phyloP scores from a whole-genome alignment of 371 early-diverging fungal species.

The Mucor racemosus region DNA sequence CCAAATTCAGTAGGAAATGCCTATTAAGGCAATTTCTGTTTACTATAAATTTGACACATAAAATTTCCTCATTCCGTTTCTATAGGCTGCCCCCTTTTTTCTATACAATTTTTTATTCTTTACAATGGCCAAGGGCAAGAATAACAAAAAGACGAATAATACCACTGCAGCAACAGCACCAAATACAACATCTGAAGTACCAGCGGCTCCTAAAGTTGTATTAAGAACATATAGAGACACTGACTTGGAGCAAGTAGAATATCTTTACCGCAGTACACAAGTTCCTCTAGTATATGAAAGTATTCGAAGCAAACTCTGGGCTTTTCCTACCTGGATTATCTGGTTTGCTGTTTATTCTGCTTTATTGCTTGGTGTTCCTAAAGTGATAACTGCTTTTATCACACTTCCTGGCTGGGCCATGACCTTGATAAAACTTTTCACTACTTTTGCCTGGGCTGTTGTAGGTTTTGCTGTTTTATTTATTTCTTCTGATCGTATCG shows the following conservation, averaged over 20 bases:
- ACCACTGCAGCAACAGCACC: background rate
- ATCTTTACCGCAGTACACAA: slow-evolving; percentile 31
- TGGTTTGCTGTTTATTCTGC: slow-evolving; percentile 43
- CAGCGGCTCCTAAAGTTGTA: slow-evolving; percentile 34
- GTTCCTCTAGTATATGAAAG: slow-evolving; percentile 48
- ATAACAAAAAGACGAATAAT: background rate
- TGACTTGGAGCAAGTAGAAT: slow-evolving; percentile 36
- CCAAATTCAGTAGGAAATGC: background rate
- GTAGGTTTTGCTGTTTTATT: slow-evolving; percentile 40
- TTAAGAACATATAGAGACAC: slow-evolving; percentile 41
- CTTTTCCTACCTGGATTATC: slow-evolving; percentile 44
- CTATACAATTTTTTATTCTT: background rate
- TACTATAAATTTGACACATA: background rate
- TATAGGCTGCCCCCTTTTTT: background rate
- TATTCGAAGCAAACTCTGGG: slow-evolving; percentile 48
- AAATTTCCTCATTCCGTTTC: background rate
- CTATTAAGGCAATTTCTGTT: background rate
- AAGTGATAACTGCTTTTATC: background rate
- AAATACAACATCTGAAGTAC: background rate
- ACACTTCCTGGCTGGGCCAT: slow-evolving; percentile 28
- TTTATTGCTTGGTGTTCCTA: slow-evolving; percentile 32
- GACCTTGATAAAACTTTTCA: slow-evolving; percentile 25
- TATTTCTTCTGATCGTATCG: slow-evolving; percentile 40
- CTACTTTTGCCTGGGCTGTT: slow-evolving; percentile 40
- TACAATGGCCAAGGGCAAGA: background rate